Percentiles rank a stretch among this genome's conserved stretches.
Conservation (phyloP, 352 stramenopile species). For the Globisporangium mamillatum region DNA sequence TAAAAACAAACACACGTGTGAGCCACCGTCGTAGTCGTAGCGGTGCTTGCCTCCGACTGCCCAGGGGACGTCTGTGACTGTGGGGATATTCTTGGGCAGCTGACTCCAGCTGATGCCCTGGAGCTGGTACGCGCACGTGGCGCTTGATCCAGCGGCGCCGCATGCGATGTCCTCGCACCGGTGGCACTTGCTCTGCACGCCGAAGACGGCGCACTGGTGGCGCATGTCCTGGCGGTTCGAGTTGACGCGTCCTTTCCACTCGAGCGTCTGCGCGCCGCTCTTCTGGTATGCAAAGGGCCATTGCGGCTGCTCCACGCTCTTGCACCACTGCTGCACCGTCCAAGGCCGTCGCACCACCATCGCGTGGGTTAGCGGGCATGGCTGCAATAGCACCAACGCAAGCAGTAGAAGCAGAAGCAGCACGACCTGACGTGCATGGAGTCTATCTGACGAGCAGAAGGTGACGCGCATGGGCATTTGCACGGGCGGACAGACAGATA, state of each 20-base stretch:
- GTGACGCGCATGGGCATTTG: not conserved
- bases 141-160: constrained; percentile 19
- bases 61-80: constrained; percentile 92
- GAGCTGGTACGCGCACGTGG: constrained; percentile 89
- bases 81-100: constrained; percentile 89
- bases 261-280: constrained; percentile 54
- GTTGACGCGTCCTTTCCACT: constrained; percentile 88
- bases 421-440: not conserved
- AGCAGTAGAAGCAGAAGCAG: not conserved
- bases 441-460: not conserved
- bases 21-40: constrained; percentile 89
- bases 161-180: constrained; percentile 90
- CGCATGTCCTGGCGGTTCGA: constrained; percentile 90
- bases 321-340: constrained; percentile 87
- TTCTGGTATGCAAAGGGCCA: constrained; percentile 96
- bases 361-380: not conserved
- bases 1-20: constrained; percentile 90
- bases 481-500: not conserved
- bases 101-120: constrained; percentile 83
- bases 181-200: constrained; percentile 93
- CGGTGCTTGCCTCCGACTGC: constrained; percentile 85
- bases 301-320: constrained; percentile 69
- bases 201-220: constrained; percentile 86
- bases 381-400: not conserved
- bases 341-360: constrained; percentile 84